These are phyloP conservation scores for Effrenium voratum DNA, from an alignment of 73 alveolate genomes.

Conservation along the genomic window DNA sequence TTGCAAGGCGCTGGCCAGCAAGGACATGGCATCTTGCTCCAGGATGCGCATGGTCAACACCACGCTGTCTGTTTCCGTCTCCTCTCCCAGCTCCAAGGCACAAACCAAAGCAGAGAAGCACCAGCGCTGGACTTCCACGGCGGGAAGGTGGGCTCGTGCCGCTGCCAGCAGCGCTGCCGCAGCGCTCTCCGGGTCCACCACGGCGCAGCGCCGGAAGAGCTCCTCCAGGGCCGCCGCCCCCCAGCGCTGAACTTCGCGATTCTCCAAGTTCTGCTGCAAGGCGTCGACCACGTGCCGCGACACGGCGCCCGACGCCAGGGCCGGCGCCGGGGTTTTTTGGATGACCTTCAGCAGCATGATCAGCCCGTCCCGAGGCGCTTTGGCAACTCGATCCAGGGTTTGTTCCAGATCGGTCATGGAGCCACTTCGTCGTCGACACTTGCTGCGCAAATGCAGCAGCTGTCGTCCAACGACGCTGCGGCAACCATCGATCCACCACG, in stretches of 20 bases:
- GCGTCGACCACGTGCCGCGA: conserved; percentile 8
- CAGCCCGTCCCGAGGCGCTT: conserved; percentile 41
- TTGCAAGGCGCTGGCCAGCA: not conserved
- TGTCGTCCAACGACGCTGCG: no score
- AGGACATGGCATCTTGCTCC: conserved; percentile 27
- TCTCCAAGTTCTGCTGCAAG: conserved; percentile 5
- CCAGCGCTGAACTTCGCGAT: conserved; percentile 78
- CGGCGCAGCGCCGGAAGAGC: conserved; percentile 29
- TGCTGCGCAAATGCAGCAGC: no score
- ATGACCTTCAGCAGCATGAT: conserved; percentile 1
- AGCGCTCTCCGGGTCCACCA: not conserved
- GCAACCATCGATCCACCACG: no score
- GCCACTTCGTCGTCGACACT: no score
- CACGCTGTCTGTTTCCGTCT: conserved; percentile 10
- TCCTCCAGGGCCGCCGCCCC: conserved; percentile 71
- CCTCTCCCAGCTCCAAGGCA: not conserved
- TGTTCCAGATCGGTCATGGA: no score
- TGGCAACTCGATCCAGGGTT: no score
- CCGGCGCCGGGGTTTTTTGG: not conserved
- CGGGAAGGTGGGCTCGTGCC: conserved; percentile 9
- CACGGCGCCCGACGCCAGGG: not conserved
- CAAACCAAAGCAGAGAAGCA: conserved; percentile 66
- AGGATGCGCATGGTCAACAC: conserved; percentile 21
- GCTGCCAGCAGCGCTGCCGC: conserved; percentile 23
- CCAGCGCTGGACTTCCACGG: conserved; percentile 62